Percentiles rank a stretch among this genome's conserved stretches.
phyloP scores from a whole-genome alignment of 2,329 filamentous ascomycete species.

The Simplicillium aogashimaense region DNA sequence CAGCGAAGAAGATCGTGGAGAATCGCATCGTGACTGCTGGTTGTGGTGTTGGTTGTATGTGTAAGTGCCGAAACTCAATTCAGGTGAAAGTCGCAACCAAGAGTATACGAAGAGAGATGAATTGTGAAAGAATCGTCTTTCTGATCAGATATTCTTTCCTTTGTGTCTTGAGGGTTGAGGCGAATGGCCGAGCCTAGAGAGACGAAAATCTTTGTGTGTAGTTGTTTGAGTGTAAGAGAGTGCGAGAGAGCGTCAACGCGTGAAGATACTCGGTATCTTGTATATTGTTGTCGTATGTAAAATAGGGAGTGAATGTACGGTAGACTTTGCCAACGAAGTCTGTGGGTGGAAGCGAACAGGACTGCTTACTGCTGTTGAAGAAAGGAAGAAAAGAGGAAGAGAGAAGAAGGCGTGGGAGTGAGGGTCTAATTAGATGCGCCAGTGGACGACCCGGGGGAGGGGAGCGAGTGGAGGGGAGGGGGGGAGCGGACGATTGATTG shows the following conservation, averaged over 20 bases:
- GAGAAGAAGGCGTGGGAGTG: not conserved
- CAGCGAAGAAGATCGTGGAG: slow-evolving; percentile 32
- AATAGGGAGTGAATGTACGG: slow-evolving; percentile 11
- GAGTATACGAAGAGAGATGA: no score
- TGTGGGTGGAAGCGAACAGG: slow-evolving; percentile 11
- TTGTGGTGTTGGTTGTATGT: slow-evolving; percentile 13
- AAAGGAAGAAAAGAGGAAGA: slow-evolving; percentile 12
- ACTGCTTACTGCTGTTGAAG: slow-evolving; percentile 6
- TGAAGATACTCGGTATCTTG: slow-evolving; percentile 10
- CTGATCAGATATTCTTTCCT: no score
- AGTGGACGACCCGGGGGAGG: slow-evolving; percentile 1
- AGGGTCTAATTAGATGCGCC: not conserved
- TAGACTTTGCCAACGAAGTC: slow-evolving; percentile 51
- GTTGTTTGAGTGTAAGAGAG: slow-evolving; percentile 14
- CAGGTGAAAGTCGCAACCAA: slow-evolving; percentile 1
- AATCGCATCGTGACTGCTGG: slow-evolving; percentile 24
- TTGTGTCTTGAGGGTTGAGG: no score
- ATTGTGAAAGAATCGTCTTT: no score
- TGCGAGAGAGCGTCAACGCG: slow-evolving; percentile 2
- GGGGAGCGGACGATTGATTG: not conserved
- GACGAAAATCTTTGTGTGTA: no score
- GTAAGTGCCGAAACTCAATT: slow-evolving; percentile 9
- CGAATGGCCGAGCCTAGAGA: no score
- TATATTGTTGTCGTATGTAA: slow-evolving; percentile 13
- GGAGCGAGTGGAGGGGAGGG: not conserved